Conservation (phyloP, 2,329 filamentous ascomycete species). For the Lecanicillium sp. region DNA sequence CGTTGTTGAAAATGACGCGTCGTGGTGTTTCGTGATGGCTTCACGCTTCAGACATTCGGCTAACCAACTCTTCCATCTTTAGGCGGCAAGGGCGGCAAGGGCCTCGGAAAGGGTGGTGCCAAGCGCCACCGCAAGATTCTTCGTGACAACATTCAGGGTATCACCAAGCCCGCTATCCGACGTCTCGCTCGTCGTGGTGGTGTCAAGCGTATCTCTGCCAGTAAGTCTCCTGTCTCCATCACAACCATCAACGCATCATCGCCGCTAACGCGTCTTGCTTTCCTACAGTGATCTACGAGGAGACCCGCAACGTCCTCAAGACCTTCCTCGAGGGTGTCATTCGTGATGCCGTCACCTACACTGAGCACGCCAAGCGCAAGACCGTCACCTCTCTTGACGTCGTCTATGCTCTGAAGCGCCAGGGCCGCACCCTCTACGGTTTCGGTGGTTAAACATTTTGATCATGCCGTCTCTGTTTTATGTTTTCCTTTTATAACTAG, state of each 20-base stretch:
- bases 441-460: conserved; percentile 69
- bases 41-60: too few relatives aligned
- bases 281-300: conserved; percentile 61
- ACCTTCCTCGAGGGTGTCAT: conserved; percentile 71
- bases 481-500: conserved; percentile 13
- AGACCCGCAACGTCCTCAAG: conserved; percentile 70
- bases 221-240: not conserved
- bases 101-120: conserved; percentile 94
- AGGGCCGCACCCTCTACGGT: conserved; percentile 74
- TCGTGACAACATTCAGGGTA: conserved; percentile 99
- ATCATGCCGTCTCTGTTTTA: not conserved
- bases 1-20: conserved; percentile 6
- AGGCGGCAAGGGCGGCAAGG: conserved; percentile 96
- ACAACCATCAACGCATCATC: not conserved
- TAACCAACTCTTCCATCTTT: conserved; percentile 31
- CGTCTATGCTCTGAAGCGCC: conserved; percentile 60
- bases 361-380: conserved; percentile 75
- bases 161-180: conserved; percentile 96
- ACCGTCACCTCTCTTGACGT: conserved; percentile 64
- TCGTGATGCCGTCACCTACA: conserved; percentile 70
- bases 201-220: conserved; percentile 99
- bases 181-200: conserved; percentile 98
- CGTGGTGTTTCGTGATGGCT: conserved; percentile 1
- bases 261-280: conserved; percentile 9
- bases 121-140: conserved; percentile 99